Evolutionary conservation across 2,329 filamentous ascomycete species (phyloP), one percentile per base, ranked within the genome.

Genomic region (Pleurostoma richardsiae): DNA sequence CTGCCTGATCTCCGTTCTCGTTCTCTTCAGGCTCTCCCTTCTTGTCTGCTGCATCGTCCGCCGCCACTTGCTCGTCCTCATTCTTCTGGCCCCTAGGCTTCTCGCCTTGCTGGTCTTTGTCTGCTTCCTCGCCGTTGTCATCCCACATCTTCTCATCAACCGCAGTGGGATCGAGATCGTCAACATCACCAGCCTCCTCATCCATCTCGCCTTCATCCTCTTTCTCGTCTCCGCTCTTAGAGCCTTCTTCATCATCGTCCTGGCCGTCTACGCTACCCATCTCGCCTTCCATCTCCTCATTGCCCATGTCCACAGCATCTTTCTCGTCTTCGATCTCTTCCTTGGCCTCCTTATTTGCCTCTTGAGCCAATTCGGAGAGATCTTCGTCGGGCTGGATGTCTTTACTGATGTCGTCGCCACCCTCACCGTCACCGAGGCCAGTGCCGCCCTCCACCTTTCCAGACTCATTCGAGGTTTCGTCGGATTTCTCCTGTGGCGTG

Each of bases 111-210:
- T 89, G 86, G 40, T 96, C 87, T 55, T 94, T 94, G 42, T 92
- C 86, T 2, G 87, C 83, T 42, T 91, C 83, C 40, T 91, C 79
- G 42, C 85, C 77, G 41, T 85, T 83, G 38, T 90, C 91, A 66
- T 99, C 91, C 94, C 94, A 99, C 80, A 97, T 90, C 74, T 97
- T 99, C 70, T 99, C 95, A 62, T 99, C 95, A 1, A 97, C 87
- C 26, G 92, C 88, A 11, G 83, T 87, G 10, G 90, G 86, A 56
- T 96, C 92, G 39, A 96, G 74, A 58, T 95, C 90, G 68, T 96
- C 89, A 8, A 97, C 90, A 58, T 90, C 87, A 1, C 91, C 94
- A 4, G 87, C 80, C 66, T 97, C 90, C 57, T 96, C 91, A 54
- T 96, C 90, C 62, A 95, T 85, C 7, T 89, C 85, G n/a, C 85